Evolutionary conservation across 2,329 filamentous ascomycete species (phyloP).

Genomic region (Colletotrichum endophyticum): DNA sequence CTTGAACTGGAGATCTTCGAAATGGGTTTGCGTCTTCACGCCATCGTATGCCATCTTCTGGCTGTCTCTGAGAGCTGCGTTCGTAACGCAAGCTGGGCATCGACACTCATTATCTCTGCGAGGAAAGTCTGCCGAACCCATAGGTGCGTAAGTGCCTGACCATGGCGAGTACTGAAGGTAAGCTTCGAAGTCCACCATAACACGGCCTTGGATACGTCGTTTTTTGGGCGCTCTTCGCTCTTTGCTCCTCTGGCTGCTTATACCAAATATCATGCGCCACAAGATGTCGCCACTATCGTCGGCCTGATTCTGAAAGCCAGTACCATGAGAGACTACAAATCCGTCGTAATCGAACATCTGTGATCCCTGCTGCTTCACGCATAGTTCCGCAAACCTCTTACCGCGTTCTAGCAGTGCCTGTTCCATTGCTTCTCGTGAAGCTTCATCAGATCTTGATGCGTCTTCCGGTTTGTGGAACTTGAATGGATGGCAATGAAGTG

Average conservation of each 20-base stretch:
- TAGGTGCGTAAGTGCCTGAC: not conserved
- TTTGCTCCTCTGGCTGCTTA: not conserved
- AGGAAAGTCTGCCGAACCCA: not conserved
- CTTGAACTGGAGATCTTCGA: not conserved
- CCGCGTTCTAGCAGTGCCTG: not conserved
- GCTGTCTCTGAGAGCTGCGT: not conserved
- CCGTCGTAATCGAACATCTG: not conserved
- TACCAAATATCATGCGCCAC: not conserved
- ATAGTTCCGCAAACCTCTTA: not conserved
- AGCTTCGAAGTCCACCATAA: not conserved
- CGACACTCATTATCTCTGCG: not conserved
- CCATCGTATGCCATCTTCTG: not conserved
- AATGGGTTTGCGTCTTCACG: not conserved
- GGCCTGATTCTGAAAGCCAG: not conserved
- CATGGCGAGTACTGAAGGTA: not conserved
- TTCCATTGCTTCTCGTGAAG: not conserved
- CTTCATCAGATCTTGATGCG: not conserved
- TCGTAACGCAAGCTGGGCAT: not conserved
- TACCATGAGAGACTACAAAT: not conserved
- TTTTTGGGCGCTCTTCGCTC: not conserved
- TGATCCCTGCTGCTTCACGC: not conserved
- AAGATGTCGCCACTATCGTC: not conserved
- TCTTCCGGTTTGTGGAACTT: not conserved
- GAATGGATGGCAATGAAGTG: not conserved
- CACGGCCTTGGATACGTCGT: not conserved